Conservation (phyloP, 176 grass and related monocot genomes). For the Pontederia crassipes region DNA sequence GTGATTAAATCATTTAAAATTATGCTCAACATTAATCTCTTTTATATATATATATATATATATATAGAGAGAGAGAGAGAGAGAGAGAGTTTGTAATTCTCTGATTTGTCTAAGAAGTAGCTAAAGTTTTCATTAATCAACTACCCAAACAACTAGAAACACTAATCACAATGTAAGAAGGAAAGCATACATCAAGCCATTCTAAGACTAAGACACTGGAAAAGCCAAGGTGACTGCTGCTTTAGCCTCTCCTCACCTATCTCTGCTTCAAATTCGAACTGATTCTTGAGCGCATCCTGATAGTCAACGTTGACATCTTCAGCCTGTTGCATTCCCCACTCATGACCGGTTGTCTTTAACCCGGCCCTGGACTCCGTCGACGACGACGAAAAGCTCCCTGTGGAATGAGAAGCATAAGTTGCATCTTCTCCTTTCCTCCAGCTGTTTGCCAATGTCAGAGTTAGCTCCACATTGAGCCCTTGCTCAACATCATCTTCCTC, state of each 20-base stretch:
- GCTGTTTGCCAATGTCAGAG: constrained; percentile 40
- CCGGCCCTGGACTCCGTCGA: too few relatives aligned
- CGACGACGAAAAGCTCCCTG: constrained; percentile 43
- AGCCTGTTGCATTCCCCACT: constrained; percentile 25
- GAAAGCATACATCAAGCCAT: constrained; percentile 35
- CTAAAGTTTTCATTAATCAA: neutral
- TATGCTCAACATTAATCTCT: neutral
- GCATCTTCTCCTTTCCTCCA: constrained; percentile 38
- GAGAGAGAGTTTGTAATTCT: neutral
- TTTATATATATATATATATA: neutral
- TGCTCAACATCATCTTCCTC: constrained; percentile 16
- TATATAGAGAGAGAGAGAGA: too few relatives aligned
- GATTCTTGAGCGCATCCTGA: constrained; percentile 14
- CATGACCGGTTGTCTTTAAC: constrained; percentile 11
- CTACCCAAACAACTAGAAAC: neutral
- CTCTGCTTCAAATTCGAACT: constrained; percentile 3
- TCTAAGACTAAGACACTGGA: constrained; percentile 29
- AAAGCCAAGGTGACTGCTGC: constrained; percentile 7
- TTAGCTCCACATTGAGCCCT: constrained; percentile 42
- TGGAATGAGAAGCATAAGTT: constrained; percentile 27
- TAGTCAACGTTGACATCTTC: constrained; percentile 9
- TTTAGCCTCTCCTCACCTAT: constrained; percentile 10
- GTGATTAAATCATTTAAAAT: too few relatives aligned
- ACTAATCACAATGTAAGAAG: neutral
- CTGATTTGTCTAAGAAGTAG: neutral